These are phyloP conservation scores for Epithele typhae DNA, from an alignment of 768 basidiomycete species.

Conservation along the genomic window DNA sequence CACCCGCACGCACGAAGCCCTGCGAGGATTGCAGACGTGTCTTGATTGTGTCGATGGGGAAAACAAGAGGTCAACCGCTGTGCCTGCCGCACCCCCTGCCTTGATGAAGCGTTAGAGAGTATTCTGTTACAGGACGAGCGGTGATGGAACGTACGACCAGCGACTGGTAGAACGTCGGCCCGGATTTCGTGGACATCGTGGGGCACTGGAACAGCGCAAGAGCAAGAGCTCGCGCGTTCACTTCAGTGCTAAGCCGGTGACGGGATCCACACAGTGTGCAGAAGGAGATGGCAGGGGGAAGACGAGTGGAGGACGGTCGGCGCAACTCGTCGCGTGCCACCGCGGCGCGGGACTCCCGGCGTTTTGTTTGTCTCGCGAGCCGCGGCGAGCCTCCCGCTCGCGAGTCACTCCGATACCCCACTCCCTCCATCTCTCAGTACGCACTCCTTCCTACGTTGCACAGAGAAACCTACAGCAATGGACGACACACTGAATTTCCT, in stretches of 20 bases:
- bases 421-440: not conserved
- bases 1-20: conserved; percentile 83
- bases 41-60: conserved; percentile 95
- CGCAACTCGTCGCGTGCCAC: too few species aligned
- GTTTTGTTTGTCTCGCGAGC: not conserved
- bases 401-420: not conserved
- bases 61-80: conserved; percentile 95
- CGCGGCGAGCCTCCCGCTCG: conserved; percentile 3
- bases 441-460: not conserved
- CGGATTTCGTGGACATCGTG: conserved; percentile 10
- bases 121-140: too few species aligned
- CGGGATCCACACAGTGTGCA: too few species aligned
- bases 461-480: conserved; percentile 34
- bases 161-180: conserved; percentile 29
- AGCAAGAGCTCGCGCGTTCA: too few species aligned
- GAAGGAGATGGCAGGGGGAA: too few species aligned
- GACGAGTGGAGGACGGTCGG: too few species aligned
- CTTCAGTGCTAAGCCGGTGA: too few species aligned
- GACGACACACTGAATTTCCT: conserved; percentile 57
- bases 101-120: conserved; percentile 23
- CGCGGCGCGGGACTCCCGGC: too few species aligned
- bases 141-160: conserved; percentile 22
- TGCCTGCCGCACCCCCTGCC: conserved; percentile 91
- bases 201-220: too few species aligned
- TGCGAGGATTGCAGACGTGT: conserved; percentile 88